phyloP scores from a whole-genome alignment of 345 rosid species.

The Abelmoschus esculentus region DNA sequence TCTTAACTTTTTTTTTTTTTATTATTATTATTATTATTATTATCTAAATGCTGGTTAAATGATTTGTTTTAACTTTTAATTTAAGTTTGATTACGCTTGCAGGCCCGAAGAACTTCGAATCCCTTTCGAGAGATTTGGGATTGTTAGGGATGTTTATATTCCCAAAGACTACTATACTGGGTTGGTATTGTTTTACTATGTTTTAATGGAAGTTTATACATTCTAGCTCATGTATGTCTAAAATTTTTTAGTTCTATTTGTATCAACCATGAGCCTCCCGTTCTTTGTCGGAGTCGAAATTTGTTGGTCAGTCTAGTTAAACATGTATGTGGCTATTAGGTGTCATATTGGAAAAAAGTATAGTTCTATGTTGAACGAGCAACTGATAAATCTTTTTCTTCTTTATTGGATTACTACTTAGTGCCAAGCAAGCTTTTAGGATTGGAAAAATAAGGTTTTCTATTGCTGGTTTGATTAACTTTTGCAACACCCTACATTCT shows the following conservation, averaged over 20 bases:
- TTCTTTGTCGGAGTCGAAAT: no score
- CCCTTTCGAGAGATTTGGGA: constrained; percentile 85
- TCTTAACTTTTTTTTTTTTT: background rate
- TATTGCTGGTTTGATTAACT: background rate
- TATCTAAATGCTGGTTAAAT: background rate
- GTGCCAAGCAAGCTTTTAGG: background rate
- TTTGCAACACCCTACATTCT: background rate
- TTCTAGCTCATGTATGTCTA: no score
- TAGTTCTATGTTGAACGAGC: background rate
- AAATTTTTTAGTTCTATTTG: no score
- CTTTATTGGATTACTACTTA: background rate
- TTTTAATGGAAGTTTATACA: no score
- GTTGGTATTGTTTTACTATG: constrained; percentile 31
- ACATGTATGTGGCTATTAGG: background rate
- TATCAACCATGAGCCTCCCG: no score
- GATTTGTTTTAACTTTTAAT: background rate
- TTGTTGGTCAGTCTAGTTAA: no score
- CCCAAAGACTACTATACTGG: constrained; percentile 90
- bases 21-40: no score
- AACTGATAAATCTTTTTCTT: background rate
- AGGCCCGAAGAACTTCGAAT: constrained; percentile 85
- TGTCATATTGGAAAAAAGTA: background rate
- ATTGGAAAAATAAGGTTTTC: background rate
- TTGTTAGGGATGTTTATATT: constrained; percentile 83
- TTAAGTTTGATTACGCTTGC: constrained; percentile 7